Conservation (phyloP, 306 rosid genomes). For the Inga laurina region DNA sequence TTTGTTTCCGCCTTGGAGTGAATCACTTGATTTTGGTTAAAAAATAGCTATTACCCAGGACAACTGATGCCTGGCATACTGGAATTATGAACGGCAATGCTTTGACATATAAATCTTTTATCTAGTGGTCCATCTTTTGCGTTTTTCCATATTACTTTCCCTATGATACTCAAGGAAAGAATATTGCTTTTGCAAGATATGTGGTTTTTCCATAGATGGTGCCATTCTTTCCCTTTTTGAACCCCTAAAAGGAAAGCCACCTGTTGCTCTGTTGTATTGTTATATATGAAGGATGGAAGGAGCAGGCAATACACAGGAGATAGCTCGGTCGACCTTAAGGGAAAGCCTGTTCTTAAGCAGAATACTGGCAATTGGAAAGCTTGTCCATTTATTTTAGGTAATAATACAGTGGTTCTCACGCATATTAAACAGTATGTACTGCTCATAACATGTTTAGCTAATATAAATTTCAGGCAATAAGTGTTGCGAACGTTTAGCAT, state of each 20-base stretch:
- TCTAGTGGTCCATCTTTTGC: background rate
- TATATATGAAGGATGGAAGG: constrained; percentile 51
- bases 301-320: constrained; percentile 54
- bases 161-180: background rate
- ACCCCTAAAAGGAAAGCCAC: background rate
- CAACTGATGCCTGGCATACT: background rate
- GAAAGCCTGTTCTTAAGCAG: constrained; percentile 59
- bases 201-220: background rate
- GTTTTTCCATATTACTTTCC: background rate
- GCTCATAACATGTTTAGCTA: background rate
- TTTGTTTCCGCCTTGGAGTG: too few relatives aligned
- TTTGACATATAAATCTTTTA: constrained; percentile 13
- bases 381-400: constrained; percentile 73
- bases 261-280: background rate
- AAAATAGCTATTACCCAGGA: too few relatives aligned
- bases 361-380: constrained; percentile 77
- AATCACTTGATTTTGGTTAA: too few relatives aligned
- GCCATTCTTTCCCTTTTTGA: background rate
- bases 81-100: background rate
- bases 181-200: constrained; percentile 14
- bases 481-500: constrained; percentile 91
- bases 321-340: constrained; percentile 66
- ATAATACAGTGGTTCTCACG: constrained; percentile 29
- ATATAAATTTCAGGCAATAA: constrained; percentile 67
- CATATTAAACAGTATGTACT: background rate